Evolutionary conservation across 2,329 filamentous ascomycete genomes (phyloP).

Genomic region (Botrytis tulipae): DNA sequence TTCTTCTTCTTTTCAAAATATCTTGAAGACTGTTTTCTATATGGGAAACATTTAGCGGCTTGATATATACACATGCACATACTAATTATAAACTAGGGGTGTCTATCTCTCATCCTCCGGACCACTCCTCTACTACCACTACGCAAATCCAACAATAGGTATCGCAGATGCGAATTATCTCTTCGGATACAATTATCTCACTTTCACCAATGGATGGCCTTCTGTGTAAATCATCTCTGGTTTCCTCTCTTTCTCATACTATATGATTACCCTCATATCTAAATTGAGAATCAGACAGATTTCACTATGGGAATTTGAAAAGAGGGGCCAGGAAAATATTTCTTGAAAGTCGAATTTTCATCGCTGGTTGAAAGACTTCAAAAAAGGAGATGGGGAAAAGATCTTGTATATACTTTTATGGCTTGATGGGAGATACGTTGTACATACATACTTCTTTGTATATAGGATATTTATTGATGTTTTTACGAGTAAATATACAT

Average conservation of each 20-base stretch:
- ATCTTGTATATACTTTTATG: too few species aligned
- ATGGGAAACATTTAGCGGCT: too few species aligned
- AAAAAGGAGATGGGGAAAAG: too few species aligned
- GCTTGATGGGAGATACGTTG: too few species aligned
- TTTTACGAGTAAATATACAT: too few species aligned
- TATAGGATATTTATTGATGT: too few species aligned
- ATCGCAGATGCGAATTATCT: conserved; percentile 46
- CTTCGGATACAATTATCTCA: conserved; percentile 47
- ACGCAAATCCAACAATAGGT: conserved; percentile 53
- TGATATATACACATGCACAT: background rate
- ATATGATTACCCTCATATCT: background rate
- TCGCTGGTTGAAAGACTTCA: background rate
- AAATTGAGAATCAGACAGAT: background rate
- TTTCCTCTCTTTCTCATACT: background rate
- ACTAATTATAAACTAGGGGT: conserved; percentile 36
- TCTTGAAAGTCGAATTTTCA: background rate
- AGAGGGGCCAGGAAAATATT: too few species aligned
- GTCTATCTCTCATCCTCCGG: conserved; percentile 13
- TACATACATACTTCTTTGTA: too few species aligned
- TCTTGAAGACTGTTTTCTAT: too few species aligned
- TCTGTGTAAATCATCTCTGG: conserved; percentile 34
- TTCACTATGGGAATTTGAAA: too few species aligned
- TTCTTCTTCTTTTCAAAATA: too few species aligned
- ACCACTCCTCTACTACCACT: conserved; percentile 56
- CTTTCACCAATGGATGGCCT: conserved; percentile 46